These are phyloP conservation scores for Moesziomyces globuligerus DNA, from an alignment of 1,284 basidiomycete species.

Conservation along the genomic window DNA sequence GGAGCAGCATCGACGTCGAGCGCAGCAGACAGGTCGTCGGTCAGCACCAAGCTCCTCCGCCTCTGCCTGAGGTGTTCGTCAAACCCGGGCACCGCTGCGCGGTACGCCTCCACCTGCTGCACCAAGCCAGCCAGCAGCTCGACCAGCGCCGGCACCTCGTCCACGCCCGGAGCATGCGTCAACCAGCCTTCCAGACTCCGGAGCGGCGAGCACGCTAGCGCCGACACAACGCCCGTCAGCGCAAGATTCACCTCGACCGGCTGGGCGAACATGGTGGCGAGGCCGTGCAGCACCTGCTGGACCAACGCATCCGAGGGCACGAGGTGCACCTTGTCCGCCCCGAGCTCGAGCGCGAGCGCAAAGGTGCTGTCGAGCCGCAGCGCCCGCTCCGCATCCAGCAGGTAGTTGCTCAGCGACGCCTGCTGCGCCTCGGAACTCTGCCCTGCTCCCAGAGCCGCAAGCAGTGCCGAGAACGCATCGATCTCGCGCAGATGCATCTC, in stretches of 20 bases:
- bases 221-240: conserved; percentile 81
- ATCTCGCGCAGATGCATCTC: conserved; percentile 37
- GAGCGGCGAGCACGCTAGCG: conserved; percentile 82
- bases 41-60: conserved; percentile 86
- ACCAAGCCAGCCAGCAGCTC: conserved; percentile 45
- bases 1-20: conserved; percentile 68
- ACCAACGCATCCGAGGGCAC: conserved; percentile 82
- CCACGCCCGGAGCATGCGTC: conserved; percentile 74
- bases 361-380: conserved; percentile 54
- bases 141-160: conserved; percentile 55
- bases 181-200: conserved; percentile 89
- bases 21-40: conserved; percentile 91
- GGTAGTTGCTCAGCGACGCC: conserved; percentile 70
- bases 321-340: conserved; percentile 69
- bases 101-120: conserved; percentile 76
- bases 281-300: conserved; percentile 76
- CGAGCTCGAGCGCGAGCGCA: conserved; percentile 17
- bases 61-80: conserved; percentile 86
- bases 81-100: conserved; percentile 79
- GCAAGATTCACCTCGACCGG: conserved; percentile 87
- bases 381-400: conserved; percentile 79
- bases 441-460: conserved; percentile 16
- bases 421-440: conserved; percentile 22
- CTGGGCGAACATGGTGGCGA: conserved; percentile 84
- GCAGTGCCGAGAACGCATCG: conserved; percentile 34